phyloP scores from a whole-genome alignment of 768 basidiomycete genomes.

The Polyporus arcularius region DNA sequence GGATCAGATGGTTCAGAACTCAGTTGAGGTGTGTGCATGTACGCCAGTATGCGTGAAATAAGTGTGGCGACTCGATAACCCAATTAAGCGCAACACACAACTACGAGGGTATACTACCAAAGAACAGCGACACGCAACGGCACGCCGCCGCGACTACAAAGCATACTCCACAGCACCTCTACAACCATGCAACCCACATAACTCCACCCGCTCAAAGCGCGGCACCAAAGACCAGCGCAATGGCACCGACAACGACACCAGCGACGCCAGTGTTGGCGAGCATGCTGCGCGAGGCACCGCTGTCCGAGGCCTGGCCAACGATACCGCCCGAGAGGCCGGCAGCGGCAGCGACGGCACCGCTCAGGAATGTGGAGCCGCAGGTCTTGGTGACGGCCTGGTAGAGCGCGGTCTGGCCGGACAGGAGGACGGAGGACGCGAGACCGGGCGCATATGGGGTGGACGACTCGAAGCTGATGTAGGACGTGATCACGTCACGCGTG shows the following conservation, averaged over 20 bases:
- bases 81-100: slow-evolving; percentile 14
- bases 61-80: not conserved
- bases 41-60: not conserved
- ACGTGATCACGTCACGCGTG: slow-evolving; percentile 71
- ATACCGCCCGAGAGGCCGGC: slow-evolving; percentile 51
- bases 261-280: slow-evolving; percentile 32
- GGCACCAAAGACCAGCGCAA: slow-evolving; percentile 34
- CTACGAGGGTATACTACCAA: slow-evolving; percentile 16
- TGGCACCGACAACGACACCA: slow-evolving; percentile 35
- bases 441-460: slow-evolving; percentile 76
- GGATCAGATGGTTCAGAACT: no score
- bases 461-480: slow-evolving; percentile 80
- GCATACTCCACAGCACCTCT: slow-evolving; percentile 15
- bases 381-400: slow-evolving; percentile 60
- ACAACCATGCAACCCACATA: not conserved
- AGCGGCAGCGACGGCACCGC: slow-evolving; percentile 65
- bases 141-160: slow-evolving; percentile 9
- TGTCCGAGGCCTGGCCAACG: slow-evolving; percentile 28
- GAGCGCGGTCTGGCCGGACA: slow-evolving; percentile 64
- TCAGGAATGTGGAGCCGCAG: slow-evolving; percentile 76
- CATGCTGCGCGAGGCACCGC: slow-evolving; percentile 28
- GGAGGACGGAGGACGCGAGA: slow-evolving; percentile 59
- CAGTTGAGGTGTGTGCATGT: no score
- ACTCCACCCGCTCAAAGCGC: slow-evolving; percentile 24
- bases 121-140: slow-evolving; percentile 13